These are phyloP conservation scores for Polyplosphaeria fusca DNA, from an alignment of 495 filamentous ascomycete genomes.

Conservation along the genomic window DNA sequence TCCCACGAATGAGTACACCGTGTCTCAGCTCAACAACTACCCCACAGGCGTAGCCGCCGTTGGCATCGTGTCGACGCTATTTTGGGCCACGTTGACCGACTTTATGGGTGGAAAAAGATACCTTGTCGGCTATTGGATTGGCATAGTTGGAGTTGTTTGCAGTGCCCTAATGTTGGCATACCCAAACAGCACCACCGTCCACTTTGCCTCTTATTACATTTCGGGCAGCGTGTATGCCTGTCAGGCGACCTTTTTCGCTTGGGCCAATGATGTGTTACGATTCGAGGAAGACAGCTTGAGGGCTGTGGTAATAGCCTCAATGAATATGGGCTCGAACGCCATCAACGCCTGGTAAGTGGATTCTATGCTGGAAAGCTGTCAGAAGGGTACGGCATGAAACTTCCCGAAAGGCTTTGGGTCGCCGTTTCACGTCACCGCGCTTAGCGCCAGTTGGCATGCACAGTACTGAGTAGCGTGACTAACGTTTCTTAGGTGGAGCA, in stretches of 20 bases:
- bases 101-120: slow-evolving; percentile 51
- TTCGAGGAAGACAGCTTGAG: slow-evolving; percentile 83
- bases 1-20: slow-evolving; percentile 38
- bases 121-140: slow-evolving; percentile 55
- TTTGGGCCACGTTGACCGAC: slow-evolving; percentile 54
- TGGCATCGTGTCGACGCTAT: slow-evolving; percentile 51
- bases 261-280: slow-evolving; percentile 58
- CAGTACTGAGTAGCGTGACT: too few relatives aligned
- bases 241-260: slow-evolving; percentile 58
- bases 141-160: slow-evolving; percentile 48
- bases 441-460: too few relatives aligned
- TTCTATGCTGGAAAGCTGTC: too few relatives aligned
- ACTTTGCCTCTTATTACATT: slow-evolving; percentile 55
- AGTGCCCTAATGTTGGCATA: slow-evolving; percentile 50
- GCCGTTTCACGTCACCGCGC: too few relatives aligned
- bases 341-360: slow-evolving; percentile 58
- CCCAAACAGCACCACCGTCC: slow-evolving; percentile 42
- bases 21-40: slow-evolving; percentile 42
- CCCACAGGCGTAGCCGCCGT: slow-evolving; percentile 49
- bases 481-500: too few relatives aligned
- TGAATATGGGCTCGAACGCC: slow-evolving; percentile 59
- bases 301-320: slow-evolving; percentile 86
- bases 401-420: too few relatives aligned
- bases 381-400: too few relatives aligned
- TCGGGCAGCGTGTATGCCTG: slow-evolving; percentile 56